Percentiles rank a stretch among this genome's conserved stretches.
Conservation (phyloP, 2,329 filamentous ascomycete genomes). For the Epichloe uncinata region DNA sequence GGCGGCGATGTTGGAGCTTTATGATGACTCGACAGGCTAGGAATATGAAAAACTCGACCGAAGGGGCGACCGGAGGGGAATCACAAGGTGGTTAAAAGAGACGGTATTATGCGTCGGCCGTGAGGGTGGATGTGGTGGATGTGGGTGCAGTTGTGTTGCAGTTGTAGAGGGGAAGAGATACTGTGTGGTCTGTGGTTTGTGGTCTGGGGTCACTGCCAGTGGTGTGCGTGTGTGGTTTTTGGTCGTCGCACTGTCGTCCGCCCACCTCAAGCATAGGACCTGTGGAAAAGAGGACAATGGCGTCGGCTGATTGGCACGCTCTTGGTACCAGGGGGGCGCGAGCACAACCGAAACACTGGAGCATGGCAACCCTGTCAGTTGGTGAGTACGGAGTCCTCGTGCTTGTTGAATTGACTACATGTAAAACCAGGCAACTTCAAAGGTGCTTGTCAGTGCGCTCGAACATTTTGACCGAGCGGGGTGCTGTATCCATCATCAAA, state of each 20-base stretch:
- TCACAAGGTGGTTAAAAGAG: background rate
- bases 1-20: conserved; percentile 24
- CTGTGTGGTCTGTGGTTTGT: conserved; percentile 1
- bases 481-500: too few species aligned
- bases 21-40: background rate
- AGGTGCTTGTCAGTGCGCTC: too few species aligned
- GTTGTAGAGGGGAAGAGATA: conserved; percentile 4
- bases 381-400: too few species aligned
- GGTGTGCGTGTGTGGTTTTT: background rate
- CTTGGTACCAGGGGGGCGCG: background rate
- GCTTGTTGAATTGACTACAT: too few species aligned
- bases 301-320: background rate
- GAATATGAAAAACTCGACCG: background rate
- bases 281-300: background rate
- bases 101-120: conserved; percentile 1
- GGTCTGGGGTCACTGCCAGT: background rate
- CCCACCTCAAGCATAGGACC: background rate
- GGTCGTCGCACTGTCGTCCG: background rate
- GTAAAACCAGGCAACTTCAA: too few species aligned
- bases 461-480: too few species aligned
- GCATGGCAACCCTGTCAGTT: too few species aligned
- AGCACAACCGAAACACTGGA: background rate
- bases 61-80: too few species aligned
- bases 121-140: background rate
- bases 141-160: conserved; percentile 6